phyloP scores from a whole-genome alignment of 2,329 filamentous ascomycete species.

The Exophiala viscosa region DNA sequence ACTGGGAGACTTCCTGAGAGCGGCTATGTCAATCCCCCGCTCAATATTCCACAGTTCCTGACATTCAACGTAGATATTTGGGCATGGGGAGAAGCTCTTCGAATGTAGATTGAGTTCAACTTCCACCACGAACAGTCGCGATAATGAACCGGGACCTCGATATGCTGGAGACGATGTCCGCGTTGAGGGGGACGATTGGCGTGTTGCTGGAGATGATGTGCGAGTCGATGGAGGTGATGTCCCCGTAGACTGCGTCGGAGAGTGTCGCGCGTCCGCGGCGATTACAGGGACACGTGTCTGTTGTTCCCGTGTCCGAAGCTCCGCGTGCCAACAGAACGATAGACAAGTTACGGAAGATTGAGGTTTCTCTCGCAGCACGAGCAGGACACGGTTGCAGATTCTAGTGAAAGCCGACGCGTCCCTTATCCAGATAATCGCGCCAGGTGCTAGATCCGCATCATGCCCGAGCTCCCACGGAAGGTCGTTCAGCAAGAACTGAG shows the following conservation, averaged over 20 bases:
- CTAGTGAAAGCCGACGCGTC: background rate
- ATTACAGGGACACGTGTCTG: no score
- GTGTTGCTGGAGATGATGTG: no score
- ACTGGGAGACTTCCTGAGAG: background rate
- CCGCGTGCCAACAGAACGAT: background rate
- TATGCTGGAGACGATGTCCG: no score
- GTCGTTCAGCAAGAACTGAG: background rate
- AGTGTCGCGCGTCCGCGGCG: no score
- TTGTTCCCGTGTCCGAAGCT: no score
- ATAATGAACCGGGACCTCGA: no score
- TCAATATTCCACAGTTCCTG: constrained; percentile 1
- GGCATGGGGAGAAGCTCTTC: no score
- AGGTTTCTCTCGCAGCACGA: background rate
- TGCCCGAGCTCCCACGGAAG: background rate
- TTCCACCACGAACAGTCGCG: no score
- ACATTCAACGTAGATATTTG: background rate
- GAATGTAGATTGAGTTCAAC: no score
- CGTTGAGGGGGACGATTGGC: no score
- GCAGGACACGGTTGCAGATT: background rate
- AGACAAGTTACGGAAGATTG: constrained; percentile 1
- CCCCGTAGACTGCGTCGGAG: no score
- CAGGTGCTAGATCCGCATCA: background rate
- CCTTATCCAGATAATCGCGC: background rate
- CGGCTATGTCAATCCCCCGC: background rate
- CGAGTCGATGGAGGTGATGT: no score